phyloP scores from a whole-genome alignment of 768 basidiomycete genomes.

The Arthromyces matolae region DNA sequence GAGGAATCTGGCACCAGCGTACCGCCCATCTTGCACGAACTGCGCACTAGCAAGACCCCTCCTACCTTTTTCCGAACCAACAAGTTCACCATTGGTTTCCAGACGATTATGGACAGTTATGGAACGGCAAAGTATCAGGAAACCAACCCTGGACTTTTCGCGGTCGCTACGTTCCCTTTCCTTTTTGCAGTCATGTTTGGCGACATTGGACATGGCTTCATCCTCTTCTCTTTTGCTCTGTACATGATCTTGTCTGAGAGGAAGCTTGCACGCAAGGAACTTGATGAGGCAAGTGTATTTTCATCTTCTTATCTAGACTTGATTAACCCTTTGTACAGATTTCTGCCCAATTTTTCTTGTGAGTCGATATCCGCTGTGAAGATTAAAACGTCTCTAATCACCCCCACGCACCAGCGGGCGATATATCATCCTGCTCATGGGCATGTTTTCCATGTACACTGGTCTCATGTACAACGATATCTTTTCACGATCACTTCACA shows the following conservation, averaged over 20 bases:
- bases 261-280: conserved; percentile 65
- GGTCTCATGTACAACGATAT: conserved; percentile 99
- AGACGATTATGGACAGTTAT: conserved; percentile 97
- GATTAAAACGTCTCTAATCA: conserved; percentile 4
- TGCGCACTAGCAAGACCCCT: conserved; percentile 85
- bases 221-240: conserved; percentile 72
- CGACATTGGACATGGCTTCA: conserved; percentile 92
- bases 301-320: background rate
- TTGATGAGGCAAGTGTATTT: conserved; percentile 60
- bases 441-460: conserved; percentile 93
- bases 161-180: conserved; percentile 93
- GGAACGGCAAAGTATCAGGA: conserved; percentile 94
- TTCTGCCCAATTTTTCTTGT: conserved; percentile 88
- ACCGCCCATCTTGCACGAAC: conserved; percentile 88
- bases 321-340: conserved; percentile 46
- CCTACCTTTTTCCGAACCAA: conserved; percentile 94
- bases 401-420: conserved; percentile 64
- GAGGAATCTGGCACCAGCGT: conserved; percentile 93
- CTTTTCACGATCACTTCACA: conserved; percentile 86
- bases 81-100: conserved; percentile 96
- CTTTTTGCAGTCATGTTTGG: conserved; percentile 99
- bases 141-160: conserved; percentile 94
- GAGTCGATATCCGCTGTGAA: conserved; percentile 31
- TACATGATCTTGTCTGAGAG: conserved; percentile 88
- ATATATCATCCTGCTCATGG: conserved; percentile 98